These are phyloP conservation scores for Phytophthora citrophthora DNA, from an alignment of 352 stramenopile species.

Conservation along the genomic window DNA sequence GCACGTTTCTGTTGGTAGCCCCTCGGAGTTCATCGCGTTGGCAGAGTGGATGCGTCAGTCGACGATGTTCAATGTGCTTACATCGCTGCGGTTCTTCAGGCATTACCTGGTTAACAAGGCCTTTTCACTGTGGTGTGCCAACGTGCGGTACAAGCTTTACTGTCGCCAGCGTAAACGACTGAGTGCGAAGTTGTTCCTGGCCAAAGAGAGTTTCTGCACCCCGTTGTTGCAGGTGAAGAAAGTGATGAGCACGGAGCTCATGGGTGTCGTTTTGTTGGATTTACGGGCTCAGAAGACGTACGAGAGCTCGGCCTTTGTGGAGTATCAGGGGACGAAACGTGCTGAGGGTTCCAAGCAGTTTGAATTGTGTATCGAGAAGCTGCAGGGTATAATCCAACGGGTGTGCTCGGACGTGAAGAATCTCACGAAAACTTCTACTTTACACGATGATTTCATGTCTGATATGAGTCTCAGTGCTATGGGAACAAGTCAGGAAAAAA, in stretches of 20 bases:
- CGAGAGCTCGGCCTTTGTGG: slow-evolving; percentile 87
- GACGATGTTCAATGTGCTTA: slow-evolving; percentile 96
- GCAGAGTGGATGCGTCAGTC: slow-evolving; percentile 95
- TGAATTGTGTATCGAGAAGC: slow-evolving; percentile 90
- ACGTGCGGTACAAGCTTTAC: slow-evolving; percentile 92
- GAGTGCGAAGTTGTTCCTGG: slow-evolving; percentile 84
- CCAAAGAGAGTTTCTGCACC: slow-evolving; percentile 90
- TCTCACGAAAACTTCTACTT: slow-evolving; percentile 68
- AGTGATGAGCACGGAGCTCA: slow-evolving; percentile 84
- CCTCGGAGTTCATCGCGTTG: slow-evolving; percentile 93
- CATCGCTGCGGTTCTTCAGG: slow-evolving; percentile 94
- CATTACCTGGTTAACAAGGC: slow-evolving; percentile 93
- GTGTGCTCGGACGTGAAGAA: slow-evolving; percentile 92
- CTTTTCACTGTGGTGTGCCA: slow-evolving; percentile 90
- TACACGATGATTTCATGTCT: slow-evolving; percentile 69
- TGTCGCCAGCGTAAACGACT: slow-evolving; percentile 89
- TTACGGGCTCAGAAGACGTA: slow-evolving; percentile 90
- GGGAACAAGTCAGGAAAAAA: slow-evolving; percentile 74
- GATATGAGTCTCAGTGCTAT: slow-evolving; percentile 39
- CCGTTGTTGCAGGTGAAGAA: slow-evolving; percentile 91
- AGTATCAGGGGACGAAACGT: slow-evolving; percentile 89
- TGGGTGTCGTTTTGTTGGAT: slow-evolving; percentile 85
- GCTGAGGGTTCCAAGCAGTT: slow-evolving; percentile 91
- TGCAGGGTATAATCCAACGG: slow-evolving; percentile 90
- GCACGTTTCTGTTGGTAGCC: slow-evolving; percentile 70